phyloP scores from a whole-genome alignment of 106 monocot species.

The Acanthochlamys bracteata region DNA sequence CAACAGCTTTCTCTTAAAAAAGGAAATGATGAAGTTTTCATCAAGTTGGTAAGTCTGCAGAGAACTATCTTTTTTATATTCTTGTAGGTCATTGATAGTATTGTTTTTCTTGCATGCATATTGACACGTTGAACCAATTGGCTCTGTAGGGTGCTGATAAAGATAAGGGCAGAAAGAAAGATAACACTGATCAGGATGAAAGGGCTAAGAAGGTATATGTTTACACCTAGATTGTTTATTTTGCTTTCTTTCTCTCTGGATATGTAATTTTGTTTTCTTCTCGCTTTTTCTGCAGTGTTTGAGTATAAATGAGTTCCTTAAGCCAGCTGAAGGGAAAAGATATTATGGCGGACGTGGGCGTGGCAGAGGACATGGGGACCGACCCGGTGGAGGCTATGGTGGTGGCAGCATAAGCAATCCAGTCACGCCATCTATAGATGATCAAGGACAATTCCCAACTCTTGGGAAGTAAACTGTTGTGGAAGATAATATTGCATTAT shows the following conservation, averaged over 20 bases:
- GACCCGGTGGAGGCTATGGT: not conserved
- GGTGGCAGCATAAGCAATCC: not conserved
- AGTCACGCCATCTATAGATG: not conserved
- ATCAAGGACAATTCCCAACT: conserved; percentile 1
- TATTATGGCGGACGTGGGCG: conserved; percentile 4
- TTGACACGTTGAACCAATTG: too few species aligned
- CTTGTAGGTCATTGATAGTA: too few species aligned
- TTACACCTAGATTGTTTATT: not conserved
- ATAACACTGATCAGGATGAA: conserved; percentile 38
- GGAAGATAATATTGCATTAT: not conserved
- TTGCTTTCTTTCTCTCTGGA: not conserved
- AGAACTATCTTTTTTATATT: too few species aligned
- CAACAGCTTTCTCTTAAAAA: conserved; percentile 59
- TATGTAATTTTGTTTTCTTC: not conserved
- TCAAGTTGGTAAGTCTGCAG: conserved; percentile 38
- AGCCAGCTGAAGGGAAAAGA: conserved; percentile 9
- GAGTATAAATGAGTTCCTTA: conserved; percentile 12
- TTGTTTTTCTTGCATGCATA: not conserved
- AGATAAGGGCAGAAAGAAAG: conserved; percentile 25
- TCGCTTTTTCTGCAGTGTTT: not conserved
- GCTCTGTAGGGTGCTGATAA: conserved; percentile 38
- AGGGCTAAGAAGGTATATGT: conserved; percentile 34
- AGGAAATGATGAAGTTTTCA: conserved; percentile 44
- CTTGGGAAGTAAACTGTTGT: conserved; percentile 2
- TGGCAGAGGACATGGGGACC: conserved; percentile 3